Conservation (phyloP, 2,329 filamentous ascomycete species). For the Aspergillus tubingensis region DNA sequence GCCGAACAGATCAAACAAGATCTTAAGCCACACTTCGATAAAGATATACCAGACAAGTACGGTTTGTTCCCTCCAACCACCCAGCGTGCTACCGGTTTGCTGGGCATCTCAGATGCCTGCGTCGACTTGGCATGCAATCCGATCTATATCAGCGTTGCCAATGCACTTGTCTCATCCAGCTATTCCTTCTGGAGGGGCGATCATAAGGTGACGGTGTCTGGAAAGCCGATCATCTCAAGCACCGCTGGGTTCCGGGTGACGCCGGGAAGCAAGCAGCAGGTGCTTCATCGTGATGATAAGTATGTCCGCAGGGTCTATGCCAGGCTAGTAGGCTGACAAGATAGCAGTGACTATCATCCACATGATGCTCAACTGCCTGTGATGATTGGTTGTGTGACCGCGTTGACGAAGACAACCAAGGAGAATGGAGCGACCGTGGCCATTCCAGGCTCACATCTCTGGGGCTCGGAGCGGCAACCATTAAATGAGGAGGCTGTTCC, state of each 20-base stretch:
- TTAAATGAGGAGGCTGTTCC: slow-evolving; percentile 42
- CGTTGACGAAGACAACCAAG: slow-evolving; percentile 43
- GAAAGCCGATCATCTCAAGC: slow-evolving; percentile 41
- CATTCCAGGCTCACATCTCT: slow-evolving; percentile 46
- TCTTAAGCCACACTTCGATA: slow-evolving; percentile 42
- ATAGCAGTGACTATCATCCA: slow-evolving; percentile 26
- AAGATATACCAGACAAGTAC: slow-evolving; percentile 38
- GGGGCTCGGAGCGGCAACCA: slow-evolving; percentile 42
- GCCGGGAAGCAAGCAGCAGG: slow-evolving; percentile 45
- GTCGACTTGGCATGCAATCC: slow-evolving; percentile 42
- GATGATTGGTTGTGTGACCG: slow-evolving; percentile 44
- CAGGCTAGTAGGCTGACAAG: neutral
- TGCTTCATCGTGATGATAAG: slow-evolving; percentile 44
- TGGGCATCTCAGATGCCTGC: slow-evolving; percentile 42
- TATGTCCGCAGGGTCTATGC: neutral
- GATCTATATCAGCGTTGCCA: slow-evolving; percentile 38
- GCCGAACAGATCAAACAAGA: slow-evolving; percentile 41
- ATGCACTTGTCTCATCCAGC: slow-evolving; percentile 37
- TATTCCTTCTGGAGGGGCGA: slow-evolving; percentile 43
- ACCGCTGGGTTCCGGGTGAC: slow-evolving; percentile 37
- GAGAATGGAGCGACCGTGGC: slow-evolving; percentile 48
- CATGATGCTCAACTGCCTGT: slow-evolving; percentile 39
- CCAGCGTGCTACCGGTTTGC: slow-evolving; percentile 43
- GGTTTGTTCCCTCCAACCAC: slow-evolving; percentile 47
- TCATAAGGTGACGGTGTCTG: slow-evolving; percentile 31